Evolutionary conservation across 169 alveolate species (phyloP).

Genomic region (Plasmodium vivax): DNA sequence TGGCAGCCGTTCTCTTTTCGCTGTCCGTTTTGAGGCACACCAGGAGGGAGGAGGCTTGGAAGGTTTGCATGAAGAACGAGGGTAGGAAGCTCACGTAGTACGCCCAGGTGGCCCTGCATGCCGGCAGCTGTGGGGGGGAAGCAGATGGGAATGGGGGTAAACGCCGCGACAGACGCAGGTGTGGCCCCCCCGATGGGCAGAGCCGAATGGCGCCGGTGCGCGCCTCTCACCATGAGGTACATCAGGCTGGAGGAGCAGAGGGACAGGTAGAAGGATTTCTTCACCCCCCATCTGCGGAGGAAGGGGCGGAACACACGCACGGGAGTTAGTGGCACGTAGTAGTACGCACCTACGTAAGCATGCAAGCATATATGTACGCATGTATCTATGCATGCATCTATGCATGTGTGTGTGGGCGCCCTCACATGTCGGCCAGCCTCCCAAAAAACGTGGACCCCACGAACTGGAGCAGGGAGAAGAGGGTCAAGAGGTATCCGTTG

Average conservation of each 20-base stretch:
- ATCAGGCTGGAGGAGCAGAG: conserved; percentile 42
- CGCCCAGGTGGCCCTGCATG: conserved; percentile 35
- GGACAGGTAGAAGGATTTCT: conserved; percentile 55
- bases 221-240: conserved; percentile 34
- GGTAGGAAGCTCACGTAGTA: conserved; percentile 51
- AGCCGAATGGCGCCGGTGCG: neutral
- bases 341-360: no score
- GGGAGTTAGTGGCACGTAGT: neutral
- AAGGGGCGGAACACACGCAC: neutral
- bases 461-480: conserved; percentile 47
- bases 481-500: conserved; percentile 58
- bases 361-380: neutral
- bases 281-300: conserved; percentile 62
- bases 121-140: neutral
- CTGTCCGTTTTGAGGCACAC: conserved; percentile 54
- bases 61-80: conserved; percentile 65
- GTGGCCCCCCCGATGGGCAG: neutral
- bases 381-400: neutral
- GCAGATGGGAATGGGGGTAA: neutral
- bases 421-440: conserved; percentile 56
- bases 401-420: neutral
- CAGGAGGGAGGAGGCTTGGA: conserved; percentile 51
- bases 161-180: neutral
- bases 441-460: conserved; percentile 63
- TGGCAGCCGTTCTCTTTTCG: conserved; percentile 48